Evolutionary conservation across 176 grass and related monocot genomes (phyloP).

Genomic region (Melocanna baccifera): DNA sequence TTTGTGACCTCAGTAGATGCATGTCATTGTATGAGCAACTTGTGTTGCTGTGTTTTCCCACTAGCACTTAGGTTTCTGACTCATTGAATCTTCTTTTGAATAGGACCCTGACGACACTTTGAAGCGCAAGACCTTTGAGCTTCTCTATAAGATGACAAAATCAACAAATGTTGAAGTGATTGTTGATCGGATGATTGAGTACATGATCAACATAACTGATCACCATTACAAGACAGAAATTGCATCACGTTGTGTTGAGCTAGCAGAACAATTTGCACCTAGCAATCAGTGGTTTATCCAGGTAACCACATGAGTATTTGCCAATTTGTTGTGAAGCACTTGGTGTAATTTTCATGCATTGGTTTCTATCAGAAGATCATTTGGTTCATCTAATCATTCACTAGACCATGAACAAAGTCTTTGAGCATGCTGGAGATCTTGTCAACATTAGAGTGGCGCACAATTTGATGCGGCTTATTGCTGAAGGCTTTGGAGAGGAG

Average conservation of each 20-base stretch:
- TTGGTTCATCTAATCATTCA: conserved; percentile 34
- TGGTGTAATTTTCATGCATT: not conserved
- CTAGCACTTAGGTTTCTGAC: conserved; percentile 23
- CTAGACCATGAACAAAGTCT: conserved; percentile 99
- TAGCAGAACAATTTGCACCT: conserved; percentile 97
- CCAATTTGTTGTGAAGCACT: not conserved
- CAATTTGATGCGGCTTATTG: conserved; percentile 99
- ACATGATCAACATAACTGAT: conserved; percentile 94
- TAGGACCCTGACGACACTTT: conserved; percentile 98
- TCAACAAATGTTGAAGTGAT: conserved; percentile 99
- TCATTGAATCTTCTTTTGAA: conserved; percentile 10
- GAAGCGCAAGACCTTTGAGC: conserved; percentile 98
- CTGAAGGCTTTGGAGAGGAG: conserved; percentile 97
- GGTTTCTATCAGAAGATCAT: not conserved
- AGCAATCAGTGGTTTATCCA: conserved; percentile 99
- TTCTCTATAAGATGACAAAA: conserved; percentile 99
- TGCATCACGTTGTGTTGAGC: conserved; percentile 97
- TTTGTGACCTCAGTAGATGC: not conserved
- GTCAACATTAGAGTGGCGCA: conserved; percentile 94
- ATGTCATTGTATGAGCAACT: conserved; percentile 7
- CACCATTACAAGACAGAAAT: conserved; percentile 98
- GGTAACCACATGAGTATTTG: conserved; percentile 29
- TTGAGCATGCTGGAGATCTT: conserved; percentile 99
- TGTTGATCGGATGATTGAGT: conserved; percentile 99
- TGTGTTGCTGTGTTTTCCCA: not conserved